Conservation (phyloP, 2,329 filamentous ascomycete species). For the Colletotrichum plurivorum region DNA sequence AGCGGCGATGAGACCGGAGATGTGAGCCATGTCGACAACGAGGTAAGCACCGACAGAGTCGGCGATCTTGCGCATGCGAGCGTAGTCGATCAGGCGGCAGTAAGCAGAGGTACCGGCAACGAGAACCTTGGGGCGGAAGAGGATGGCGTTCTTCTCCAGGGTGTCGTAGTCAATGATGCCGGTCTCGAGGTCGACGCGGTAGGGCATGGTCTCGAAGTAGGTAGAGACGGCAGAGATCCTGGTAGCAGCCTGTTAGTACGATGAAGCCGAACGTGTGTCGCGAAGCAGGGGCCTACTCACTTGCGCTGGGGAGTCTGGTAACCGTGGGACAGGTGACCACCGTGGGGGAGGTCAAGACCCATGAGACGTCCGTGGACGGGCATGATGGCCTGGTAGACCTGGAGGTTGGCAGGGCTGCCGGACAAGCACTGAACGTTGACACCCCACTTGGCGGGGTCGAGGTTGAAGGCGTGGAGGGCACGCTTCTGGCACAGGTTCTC, state of each 20-base stretch:
- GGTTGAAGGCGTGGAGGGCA: conserved; percentile 90
- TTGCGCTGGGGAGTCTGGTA: conserved; percentile 98
- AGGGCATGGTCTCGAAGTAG: conserved; percentile 99
- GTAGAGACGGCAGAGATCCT: conserved; percentile 97
- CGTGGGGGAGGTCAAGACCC: conserved; percentile 95
- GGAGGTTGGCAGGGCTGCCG: conserved; percentile 95
- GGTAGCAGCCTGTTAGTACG: neutral
- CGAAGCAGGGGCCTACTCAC: conserved; percentile 58
- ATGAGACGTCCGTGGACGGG: conserved; percentile 95
- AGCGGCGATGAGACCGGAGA: conserved; percentile 94
- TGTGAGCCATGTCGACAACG: conserved; percentile 98
- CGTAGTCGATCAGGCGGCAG: conserved; percentile 97
- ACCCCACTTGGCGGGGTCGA: conserved; percentile 92
- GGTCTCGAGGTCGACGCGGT: conserved; percentile 89
- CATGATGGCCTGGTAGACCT: conserved; percentile 98
- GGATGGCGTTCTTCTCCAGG: conserved; percentile 88
- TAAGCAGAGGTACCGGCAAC: conserved; percentile 98
- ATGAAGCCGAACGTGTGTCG: no score
- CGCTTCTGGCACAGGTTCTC: conserved; percentile 95
- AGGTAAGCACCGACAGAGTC: conserved; percentile 95
- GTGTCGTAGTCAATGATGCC: conserved; percentile 98
- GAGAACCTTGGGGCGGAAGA: conserved; percentile 96
- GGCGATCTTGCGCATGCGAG: conserved; percentile 94
- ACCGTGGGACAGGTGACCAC: conserved; percentile 94
- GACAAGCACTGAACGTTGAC: conserved; percentile 97